Conservation (phyloP, 2,329 filamentous ascomycete species). For the Trichophyton schoenleinii region DNA sequence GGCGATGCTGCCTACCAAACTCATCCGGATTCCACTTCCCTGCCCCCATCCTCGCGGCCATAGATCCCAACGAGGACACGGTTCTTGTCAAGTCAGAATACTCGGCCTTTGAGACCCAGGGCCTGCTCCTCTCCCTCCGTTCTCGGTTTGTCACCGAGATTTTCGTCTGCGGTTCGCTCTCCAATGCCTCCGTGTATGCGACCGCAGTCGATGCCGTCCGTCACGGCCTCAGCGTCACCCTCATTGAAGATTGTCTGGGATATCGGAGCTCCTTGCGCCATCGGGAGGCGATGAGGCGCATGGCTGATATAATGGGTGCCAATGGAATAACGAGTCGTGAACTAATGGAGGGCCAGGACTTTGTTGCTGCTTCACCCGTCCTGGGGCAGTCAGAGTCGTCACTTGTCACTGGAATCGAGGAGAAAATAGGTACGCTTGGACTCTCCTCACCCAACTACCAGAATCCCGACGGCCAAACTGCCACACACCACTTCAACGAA, state of each 20-base stretch:
- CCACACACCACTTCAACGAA: neutral
- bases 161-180: conserved; percentile 75
- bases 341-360: conserved; percentile 41
- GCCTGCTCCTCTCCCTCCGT: conserved; percentile 63
- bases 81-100: conserved; percentile 63
- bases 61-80: conserved; percentile 41
- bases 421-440: conserved; percentile 24
- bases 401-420: conserved; percentile 24
- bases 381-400: conserved; percentile 14
- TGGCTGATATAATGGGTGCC: conserved; percentile 64
- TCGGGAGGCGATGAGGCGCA: conserved; percentile 54
- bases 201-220: conserved; percentile 82
- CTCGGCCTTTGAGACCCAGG: conserved; percentile 69
- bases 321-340: conserved; percentile 49
- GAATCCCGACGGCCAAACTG: neutral
- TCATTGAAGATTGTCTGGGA: conserved; percentile 80
- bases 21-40: conserved; percentile 39
- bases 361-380: conserved; percentile 13
- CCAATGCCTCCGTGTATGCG: conserved; percentile 80
- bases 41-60: conserved; percentile 37
- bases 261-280: conserved; percentile 61
- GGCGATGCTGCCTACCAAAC: conserved; percentile 29
- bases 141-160: conserved; percentile 79
- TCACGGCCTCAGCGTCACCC: conserved; percentile 73
- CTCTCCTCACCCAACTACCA: neutral